Conservation (phyloP, 768 basidiomycete genomes). For the Cystobasidium onofrii region DNA sequence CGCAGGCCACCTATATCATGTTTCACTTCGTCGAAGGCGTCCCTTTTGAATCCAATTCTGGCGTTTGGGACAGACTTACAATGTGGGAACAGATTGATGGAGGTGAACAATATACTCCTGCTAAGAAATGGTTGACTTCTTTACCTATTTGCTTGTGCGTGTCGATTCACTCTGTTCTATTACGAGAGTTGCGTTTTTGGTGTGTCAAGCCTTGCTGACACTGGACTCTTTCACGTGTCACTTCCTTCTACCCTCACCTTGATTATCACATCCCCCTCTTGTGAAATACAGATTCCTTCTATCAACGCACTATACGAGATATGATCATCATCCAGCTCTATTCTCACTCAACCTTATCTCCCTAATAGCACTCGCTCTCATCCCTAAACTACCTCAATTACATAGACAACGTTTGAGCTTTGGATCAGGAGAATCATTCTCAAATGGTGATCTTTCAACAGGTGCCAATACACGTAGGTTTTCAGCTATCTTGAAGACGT, state of each 20-base stretch:
- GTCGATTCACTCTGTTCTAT: background rate
- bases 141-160: conserved; percentile 76
- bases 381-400: conserved; percentile 76
- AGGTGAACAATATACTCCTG: conserved; percentile 95
- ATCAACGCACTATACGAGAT: conserved; percentile 96
- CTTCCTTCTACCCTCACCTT: background rate
- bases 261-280: background rate
- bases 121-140: conserved; percentile 90
- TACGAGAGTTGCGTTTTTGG: background rate
- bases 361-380: conserved; percentile 61
- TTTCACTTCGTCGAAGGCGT: conserved; percentile 98
- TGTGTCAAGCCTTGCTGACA: background rate
- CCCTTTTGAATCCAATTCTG: conserved; percentile 81
- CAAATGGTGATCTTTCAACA: background rate
- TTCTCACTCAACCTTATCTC: conserved; percentile 85
- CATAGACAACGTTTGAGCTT: conserved; percentile 43
- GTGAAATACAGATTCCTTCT: conserved; percentile 67
- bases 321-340: conserved; percentile 67
- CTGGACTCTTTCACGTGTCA: background rate
- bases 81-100: conserved; percentile 99
- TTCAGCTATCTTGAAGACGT: background rate
- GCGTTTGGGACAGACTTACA: conserved; percentile 94
- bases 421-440: conserved; percentile 13
- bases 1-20: conserved; percentile 88
- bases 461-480: conserved; percentile 24